Evolutionary conservation across 177 flowering plant genomes (phyloP), one percentile per base, ranked within the genome.

Genomic region (Vitis hybrid): DNA sequence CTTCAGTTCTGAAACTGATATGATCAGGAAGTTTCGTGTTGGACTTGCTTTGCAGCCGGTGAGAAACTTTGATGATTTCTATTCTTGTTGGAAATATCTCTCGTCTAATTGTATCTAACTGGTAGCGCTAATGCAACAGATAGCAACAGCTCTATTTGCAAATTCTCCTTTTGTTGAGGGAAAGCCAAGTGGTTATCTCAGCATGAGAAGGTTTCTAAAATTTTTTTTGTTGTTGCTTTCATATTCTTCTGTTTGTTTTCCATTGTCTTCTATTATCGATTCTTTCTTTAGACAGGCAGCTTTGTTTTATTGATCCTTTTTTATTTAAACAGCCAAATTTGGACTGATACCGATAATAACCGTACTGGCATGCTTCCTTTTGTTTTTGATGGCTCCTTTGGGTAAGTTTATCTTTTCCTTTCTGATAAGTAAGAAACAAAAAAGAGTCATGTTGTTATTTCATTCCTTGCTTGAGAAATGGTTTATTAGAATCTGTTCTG

Each of bases 301-400:
- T 64, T 49, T 34, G 26, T 5, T 40, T 40, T 61, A 55, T 62
- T 78, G 30, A 65, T 48, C 70, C 5, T 65, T 72, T 10, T 10
- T 48, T n/a, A 12, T 59, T 69, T 56, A 18, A 62, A 67, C 93
- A 96, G 99, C 80, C 97, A 93, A 45, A 89, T 92, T 32, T 94
- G 98, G 99, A 87, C 92, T 59, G 97, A 89, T 73, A 91, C 97
- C 67, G 99, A 96, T 64, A 93, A 91, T 57, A 82, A 89, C 64
- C 95, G 99, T 2, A 34, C 97, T 66, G 99, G 99, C 70, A 96
- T 96, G 99, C 97, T 96, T 78, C 99, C 99, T 23, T 96, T 96
- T 79, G 99, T 96, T 60, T 96, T 96, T 84, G 93, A 89, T 62
- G 91, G 89, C 71, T 89, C 98, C 30, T 96, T 94, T 78, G 98